Conservation (phyloP, 192 early-diverging fungal species). For the Chytriomyces confervae region DNA sequence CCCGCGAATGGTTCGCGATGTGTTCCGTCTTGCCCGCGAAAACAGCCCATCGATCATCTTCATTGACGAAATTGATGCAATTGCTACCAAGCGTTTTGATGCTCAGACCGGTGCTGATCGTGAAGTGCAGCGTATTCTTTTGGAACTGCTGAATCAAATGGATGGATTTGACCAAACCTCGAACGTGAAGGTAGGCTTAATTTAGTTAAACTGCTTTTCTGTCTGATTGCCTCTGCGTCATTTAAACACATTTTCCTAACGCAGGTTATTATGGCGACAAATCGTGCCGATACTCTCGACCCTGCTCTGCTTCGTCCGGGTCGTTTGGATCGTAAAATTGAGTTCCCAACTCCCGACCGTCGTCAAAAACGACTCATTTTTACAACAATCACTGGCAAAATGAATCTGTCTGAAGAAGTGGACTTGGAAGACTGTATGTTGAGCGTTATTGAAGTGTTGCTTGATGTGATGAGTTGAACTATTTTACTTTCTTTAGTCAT, state of each 20-base stretch:
- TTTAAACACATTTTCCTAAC: not conserved
- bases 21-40: constrained; percentile 96
- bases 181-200: constrained; percentile 82
- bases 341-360: constrained; percentile 96
- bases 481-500: constrained; percentile 67
- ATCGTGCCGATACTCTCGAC: constrained; percentile 95
- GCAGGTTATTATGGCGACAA: constrained; percentile 96
- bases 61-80: constrained; percentile 99
- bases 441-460: not conserved
- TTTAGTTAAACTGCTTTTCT: not conserved
- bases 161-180: constrained; percentile 96
- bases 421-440: constrained; percentile 87
- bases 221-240: not conserved
- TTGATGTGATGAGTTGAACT: not conserved
- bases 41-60: constrained; percentile 98
- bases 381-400: constrained; percentile 90
- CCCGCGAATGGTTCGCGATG: constrained; percentile 95
- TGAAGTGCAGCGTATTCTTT: constrained; percentile 97
- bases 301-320: constrained; percentile 96
- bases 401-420: constrained; percentile 95
- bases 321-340: constrained; percentile 99
- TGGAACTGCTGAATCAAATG: constrained; percentile 96
- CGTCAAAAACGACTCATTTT: constrained; percentile 98
- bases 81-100: constrained; percentile 87
- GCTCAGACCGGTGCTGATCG: constrained; percentile 86